Conservation (phyloP, 1,139 yeast genomes). For the Candida frijolesensis region DNA sequence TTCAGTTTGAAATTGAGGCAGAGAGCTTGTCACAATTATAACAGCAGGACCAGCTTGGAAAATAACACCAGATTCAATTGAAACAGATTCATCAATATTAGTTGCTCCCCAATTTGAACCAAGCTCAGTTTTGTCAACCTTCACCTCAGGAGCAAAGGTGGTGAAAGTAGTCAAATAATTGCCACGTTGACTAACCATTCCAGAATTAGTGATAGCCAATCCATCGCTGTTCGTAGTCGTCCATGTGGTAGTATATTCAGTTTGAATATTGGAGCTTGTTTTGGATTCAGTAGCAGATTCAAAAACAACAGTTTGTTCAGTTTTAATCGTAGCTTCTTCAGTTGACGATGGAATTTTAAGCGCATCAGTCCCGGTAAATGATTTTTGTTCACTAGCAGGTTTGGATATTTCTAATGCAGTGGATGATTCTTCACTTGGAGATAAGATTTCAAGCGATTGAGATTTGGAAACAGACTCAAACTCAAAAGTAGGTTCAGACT, state of each 20-base stretch:
- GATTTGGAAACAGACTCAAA: too few relatives aligned
- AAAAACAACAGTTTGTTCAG: background rate
- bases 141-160: background rate
- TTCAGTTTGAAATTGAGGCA: background rate
- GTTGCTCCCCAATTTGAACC: conserved; percentile 2
- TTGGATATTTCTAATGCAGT: too few relatives aligned
- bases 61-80: conserved; percentile 13
- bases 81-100: conserved; percentile 16
- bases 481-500: too few relatives aligned
- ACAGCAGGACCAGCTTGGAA: background rate
- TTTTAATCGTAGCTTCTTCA: too few relatives aligned
- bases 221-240: conserved; percentile 4
- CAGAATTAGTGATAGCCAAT: conserved; percentile 8
- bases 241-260: conserved; percentile 6
- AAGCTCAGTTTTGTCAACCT: background rate
- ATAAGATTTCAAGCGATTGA: too few relatives aligned
- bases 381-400: too few relatives aligned
- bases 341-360: too few relatives aligned
- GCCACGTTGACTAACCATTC: conserved; percentile 1
- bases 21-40: background rate
- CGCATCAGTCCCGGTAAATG: too few relatives aligned
- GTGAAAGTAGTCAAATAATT: background rate
- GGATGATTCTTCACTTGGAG: too few relatives aligned
- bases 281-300: background rate
- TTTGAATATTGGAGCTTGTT: background rate